Conservation (phyloP, 1,284 basidiomycete genomes). For the Tilletiopsis washingtonensis region DNA sequence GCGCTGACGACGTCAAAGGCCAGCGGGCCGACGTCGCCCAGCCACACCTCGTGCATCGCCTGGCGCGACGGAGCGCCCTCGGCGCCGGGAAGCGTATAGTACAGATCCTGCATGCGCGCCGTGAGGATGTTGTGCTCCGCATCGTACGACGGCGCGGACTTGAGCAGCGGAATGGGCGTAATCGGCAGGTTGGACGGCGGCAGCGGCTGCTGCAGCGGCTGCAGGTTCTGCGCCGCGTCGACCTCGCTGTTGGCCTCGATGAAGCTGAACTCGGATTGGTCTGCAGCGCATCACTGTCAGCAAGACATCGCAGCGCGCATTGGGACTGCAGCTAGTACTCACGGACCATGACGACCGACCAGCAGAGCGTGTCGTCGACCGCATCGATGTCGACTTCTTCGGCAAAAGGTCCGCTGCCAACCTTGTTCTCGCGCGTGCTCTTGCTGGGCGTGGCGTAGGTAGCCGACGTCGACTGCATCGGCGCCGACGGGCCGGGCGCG, state of each 20-base stretch:
- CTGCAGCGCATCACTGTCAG: constrained; percentile 26
- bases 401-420: constrained; percentile 58
- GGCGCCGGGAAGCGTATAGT: constrained; percentile 47
- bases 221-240: no score
- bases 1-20: constrained; percentile 1
- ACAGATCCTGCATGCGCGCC: constrained; percentile 71
- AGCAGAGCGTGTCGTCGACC: constrained; percentile 87
- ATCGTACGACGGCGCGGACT: constrained; percentile 68
- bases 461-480: background rate
- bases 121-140: constrained; percentile 66
- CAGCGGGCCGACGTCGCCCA: constrained; percentile 5
- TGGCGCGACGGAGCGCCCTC: background rate
- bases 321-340: constrained; percentile 48
- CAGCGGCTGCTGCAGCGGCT: constrained; percentile 54
- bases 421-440: background rate
- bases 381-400: constrained; percentile 56
- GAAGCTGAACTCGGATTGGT: constrained; percentile 59
- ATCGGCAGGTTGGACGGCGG: constrained; percentile 46
- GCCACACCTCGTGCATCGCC: constrained; percentile 1
- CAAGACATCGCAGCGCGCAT: background rate
- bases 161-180: constrained; percentile 78
- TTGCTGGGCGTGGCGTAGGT: background rate
- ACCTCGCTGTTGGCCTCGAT: constrained; percentile 77
- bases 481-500: no score
- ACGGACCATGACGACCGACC: constrained; percentile 94